Percentiles rank a stretch among this genome's conserved stretches.
These are phyloP conservation scores for Flueggea neowawraea DNA, from an alignment of 441 rosid species.

Conservation along the genomic window DNA sequence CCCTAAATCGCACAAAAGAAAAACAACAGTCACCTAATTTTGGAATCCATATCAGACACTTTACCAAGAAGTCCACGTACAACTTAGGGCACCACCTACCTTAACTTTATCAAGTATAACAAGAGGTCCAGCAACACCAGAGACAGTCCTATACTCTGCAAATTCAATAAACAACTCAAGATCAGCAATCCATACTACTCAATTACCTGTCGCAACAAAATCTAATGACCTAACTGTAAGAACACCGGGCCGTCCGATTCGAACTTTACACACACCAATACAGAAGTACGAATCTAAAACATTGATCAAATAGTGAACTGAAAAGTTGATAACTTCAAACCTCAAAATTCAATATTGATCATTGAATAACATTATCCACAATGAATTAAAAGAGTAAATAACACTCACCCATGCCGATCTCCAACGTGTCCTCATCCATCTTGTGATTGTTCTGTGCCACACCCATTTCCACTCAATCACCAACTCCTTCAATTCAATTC, in stretches of 20 bases:
- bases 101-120: constrained; percentile 94
- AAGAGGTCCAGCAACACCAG: constrained; percentile 94
- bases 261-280: too few relatives aligned
- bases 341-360: neutral
- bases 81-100: constrained; percentile 24
- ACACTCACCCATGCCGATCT: constrained; percentile 91
- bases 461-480: constrained; percentile 37
- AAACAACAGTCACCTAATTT: constrained; percentile 9
- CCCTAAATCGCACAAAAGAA: constrained; percentile 41
- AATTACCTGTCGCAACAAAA: neutral
- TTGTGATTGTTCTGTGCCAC: constrained; percentile 37
- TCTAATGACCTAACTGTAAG: neutral
- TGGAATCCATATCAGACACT: neutral
- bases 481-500: neutral
- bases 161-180: neutral
- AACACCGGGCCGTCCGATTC: too few relatives aligned
- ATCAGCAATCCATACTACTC: neutral
- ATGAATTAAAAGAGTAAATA: neutral
- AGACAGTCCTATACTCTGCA: constrained; percentile 92
- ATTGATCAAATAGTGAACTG: neutral
- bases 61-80: neutral
- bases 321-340: neutral
- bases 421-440: constrained; percentile 74
- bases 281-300: too few relatives aligned
- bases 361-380: neutral